Evolutionary conservation across 2,329 filamentous ascomycete species (phyloP).

Genomic region (Fusarium napiforme): DNA sequence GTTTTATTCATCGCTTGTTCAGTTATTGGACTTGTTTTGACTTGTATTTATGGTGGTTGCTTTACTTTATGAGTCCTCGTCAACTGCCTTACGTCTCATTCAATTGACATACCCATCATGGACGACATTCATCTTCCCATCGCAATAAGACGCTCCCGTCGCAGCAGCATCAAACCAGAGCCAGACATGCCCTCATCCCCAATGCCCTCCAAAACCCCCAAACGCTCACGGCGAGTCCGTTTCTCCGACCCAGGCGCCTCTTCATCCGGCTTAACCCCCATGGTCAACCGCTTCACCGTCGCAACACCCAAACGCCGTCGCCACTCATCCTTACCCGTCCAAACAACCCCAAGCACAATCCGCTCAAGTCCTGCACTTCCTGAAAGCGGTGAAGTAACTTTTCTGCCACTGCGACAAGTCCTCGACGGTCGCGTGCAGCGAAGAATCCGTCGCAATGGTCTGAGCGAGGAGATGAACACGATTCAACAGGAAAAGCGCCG

Average conservation of each 20-base stretch:
- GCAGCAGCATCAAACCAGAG: conserved; percentile 52
- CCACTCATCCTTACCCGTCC: conserved; percentile 58
- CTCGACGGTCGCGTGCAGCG: conserved; percentile 68
- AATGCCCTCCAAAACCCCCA: conserved; percentile 46
- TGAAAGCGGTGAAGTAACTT: conserved; percentile 54
- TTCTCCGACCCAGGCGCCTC: conserved; percentile 67
- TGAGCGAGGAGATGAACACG: conserved; percentile 68
- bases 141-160: conserved; percentile 65
- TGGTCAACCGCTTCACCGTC: conserved; percentile 64
- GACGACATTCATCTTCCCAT: conserved; percentile 60
- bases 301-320: conserved; percentile 53
- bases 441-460: conserved; percentile 64
- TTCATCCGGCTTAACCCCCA: conserved; percentile 67
- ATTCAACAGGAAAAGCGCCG: conserved; percentile 60
- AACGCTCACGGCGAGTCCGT: conserved; percentile 59
- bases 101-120: conserved; percentile 43
- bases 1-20: background rate
- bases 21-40: background rate
- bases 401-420: conserved; percentile 62
- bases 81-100: background rate
- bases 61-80: background rate
- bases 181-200: conserved; percentile 25
- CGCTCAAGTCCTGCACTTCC: conserved; percentile 27
- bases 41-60: background rate
- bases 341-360: conserved; percentile 29